Base-by-base conservation (phyloP, 495 filamentous ascomycete genomes). In the Polyplosphaeria fusca region DNA sequence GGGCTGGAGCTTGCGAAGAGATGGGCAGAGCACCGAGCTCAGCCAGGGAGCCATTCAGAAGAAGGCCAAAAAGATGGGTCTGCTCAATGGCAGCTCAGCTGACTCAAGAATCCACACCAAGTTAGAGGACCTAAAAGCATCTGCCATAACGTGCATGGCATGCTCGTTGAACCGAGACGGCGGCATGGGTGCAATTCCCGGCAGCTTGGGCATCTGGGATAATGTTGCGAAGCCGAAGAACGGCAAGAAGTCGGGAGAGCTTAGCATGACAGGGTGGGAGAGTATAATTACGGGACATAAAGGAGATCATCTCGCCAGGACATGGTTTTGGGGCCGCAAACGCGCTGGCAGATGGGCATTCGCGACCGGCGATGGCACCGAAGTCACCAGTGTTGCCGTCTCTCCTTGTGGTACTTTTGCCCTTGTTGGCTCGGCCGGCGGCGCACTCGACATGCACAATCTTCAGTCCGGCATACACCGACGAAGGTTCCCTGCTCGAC, bases 291-390 rank as follows among this genome's bases (percentile, higher is more conserved):
- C 93, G 11, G 91, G 88, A n/a, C 93, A 99, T 70, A 81, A 82
- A 59, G 82, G 86, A 16, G 92, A 96, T 61, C 82, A 84, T 43
- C 87, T 78, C 63, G 93, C 88, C 32, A 79, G 93, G 37, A 96
- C 91, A 20, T 99, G 93, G 93, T 96, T 96, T 73, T 96, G 95
- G 88, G 91, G 91, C 14, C 83, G 89, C 58, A 96, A 91, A 66
- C 83, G 86, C 60, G 90, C 91, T 37, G 93, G 93, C 18, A 81
- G 93, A 49, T 99, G 93, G 93, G 84, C 85, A 1, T 91, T 97
- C 60, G 84, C 87, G 58, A 96, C 91, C 1, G 81, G 82, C 25
- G 93, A 99, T 74, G 82, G 84, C 18, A 83, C 81, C 2, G 80
- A 90, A 64, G 93, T 95, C 27, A 91, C 47, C 68, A 89, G 85